phyloP scores from a whole-genome alignment of 208 protist species.

The Leishmania braziliensis region DNA sequence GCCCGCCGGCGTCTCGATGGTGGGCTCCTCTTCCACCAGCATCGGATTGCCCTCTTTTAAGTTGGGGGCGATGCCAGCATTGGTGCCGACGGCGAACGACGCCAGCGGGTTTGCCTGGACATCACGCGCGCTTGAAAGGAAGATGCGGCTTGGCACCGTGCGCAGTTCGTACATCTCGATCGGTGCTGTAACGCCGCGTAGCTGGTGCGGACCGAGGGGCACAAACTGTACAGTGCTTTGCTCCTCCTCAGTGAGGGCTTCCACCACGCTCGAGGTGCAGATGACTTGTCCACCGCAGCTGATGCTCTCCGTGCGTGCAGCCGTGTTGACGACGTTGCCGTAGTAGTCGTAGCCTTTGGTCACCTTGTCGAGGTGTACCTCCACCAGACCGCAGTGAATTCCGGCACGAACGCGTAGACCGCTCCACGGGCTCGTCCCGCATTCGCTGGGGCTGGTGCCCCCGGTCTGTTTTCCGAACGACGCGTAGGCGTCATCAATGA shows the following conservation, averaged over 20 bases:
- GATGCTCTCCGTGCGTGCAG: conserved; percentile 73
- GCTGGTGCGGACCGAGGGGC: conserved; percentile 35
- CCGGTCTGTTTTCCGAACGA: conserved; percentile 5
- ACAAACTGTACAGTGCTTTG: conserved; percentile 31
- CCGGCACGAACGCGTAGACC: conserved; percentile 62
- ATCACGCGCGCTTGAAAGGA: not conserved
- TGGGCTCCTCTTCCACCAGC: not conserved
- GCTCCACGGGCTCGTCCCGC: conserved; percentile 24
- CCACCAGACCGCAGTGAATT: conserved; percentile 53
- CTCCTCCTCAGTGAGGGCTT: conserved; percentile 27
- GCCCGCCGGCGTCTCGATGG: not conserved
- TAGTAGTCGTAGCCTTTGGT: conserved; percentile 83
- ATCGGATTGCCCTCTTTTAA: not conserved
- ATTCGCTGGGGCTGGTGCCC: not conserved
- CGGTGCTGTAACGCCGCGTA: conserved; percentile 53
- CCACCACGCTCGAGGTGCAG: conserved; percentile 44
- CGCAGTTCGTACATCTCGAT: conserved; percentile 72
- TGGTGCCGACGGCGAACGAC: not conserved
- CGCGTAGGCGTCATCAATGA: conserved; percentile 40
- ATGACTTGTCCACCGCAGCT: conserved; percentile 82
- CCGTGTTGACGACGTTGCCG: conserved; percentile 81
- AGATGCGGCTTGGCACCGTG: conserved; percentile 41
- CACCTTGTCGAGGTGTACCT: conserved; percentile 56
- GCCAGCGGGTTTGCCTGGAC: conserved; percentile 19
- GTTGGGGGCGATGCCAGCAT: not conserved